Base-by-base conservation (phyloP, 169 alveolate genomes). In the Plasmodium inui region DNA sequence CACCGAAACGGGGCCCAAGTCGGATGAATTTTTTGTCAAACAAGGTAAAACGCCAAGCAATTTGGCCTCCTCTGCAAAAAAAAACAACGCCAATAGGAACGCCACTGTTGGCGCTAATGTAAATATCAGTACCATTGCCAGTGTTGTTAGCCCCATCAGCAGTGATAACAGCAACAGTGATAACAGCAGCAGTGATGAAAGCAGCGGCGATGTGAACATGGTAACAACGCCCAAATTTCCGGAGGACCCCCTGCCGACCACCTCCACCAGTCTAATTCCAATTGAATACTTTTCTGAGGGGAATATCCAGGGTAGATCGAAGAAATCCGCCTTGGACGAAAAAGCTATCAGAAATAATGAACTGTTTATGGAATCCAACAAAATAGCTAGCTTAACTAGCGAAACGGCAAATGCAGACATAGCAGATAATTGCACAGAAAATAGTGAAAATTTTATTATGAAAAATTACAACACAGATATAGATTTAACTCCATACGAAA, bases 401-500 rank as follows among this genome's bases (percentile, higher is more conserved):
- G 81, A 91, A 14, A 30, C 39, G 3, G 34, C 34, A 19, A n/a
- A 6, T 67, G 90, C 55, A 19, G 78, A 81, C 34, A 57, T 44
- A 30, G 61, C 74, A 14, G 95, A 91, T 81, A 91, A 91, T 80
- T 46, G 82, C 44, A 91, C 83, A 32, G 92, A 91, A 50, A 80
- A 37, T 41, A 89, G 90, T 80, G 94, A 89, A 67, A 67, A 91
- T 80, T 70, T 34, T 81, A 91, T 91, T 28, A 81, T 91, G 84
- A 91, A 91, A 39, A 80, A 91, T 91, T 81, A 91, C 83, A 82
- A 82, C 10, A 82, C 84, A n/a, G 92, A 91, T 44, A 80, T 91
- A 37, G 57, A 91, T 81, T 82, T 91, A 91, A 91, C 95, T 5
- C 95, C 95, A 26, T 82, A 81, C 30, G 95, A 91, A 81, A 72